These are phyloP conservation scores for Hemisphaericaspora xylanilytica DNA, from an alignment of 1,139 yeast species.

Conservation along the genomic window DNA sequence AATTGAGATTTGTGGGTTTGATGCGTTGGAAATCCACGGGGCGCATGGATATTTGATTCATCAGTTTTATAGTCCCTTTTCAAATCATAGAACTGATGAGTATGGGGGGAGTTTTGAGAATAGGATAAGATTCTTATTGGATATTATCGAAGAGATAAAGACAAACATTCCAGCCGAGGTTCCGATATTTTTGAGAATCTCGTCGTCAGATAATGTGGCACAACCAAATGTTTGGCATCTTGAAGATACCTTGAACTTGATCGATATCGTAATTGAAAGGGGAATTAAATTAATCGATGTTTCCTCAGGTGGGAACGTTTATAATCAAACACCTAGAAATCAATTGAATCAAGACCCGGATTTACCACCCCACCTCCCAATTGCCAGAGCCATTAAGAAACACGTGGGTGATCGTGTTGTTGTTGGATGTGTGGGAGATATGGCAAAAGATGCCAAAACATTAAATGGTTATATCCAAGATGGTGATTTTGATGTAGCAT, in stretches of 20 bases:
- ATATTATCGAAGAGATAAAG: constrained; percentile 50
- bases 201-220: constrained; percentile 36
- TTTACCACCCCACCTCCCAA: constrained; percentile 26
- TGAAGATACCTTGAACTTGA: constrained; percentile 43
- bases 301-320: constrained; percentile 51
- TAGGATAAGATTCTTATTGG: constrained; percentile 57
- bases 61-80: constrained; percentile 32
- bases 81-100: constrained; percentile 46
- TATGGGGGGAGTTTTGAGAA: constrained; percentile 62
- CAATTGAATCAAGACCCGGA: constrained; percentile 8
- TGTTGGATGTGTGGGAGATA: constrained; percentile 48
- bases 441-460: constrained; percentile 25
- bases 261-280: constrained; percentile 34
- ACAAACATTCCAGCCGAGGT: constrained; percentile 22
- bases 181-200: constrained; percentile 45
- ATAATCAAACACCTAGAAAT: constrained; percentile 16
- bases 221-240: constrained; percentile 42
- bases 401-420: constrained; percentile 38
- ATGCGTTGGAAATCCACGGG: constrained; percentile 49
- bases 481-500: constrained; percentile 44
- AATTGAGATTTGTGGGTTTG: constrained; percentile 40
- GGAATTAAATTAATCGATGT: constrained; percentile 54
- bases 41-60: constrained; percentile 50
- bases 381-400: constrained; percentile 40
- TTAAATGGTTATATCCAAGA: constrained; percentile 40